A percentile compares a stretch with the other conserved stretches of the same genome.
phyloP scores from a whole-genome alignment of 257 asterid genomes.

The Solanum dulcamara region DNA sequence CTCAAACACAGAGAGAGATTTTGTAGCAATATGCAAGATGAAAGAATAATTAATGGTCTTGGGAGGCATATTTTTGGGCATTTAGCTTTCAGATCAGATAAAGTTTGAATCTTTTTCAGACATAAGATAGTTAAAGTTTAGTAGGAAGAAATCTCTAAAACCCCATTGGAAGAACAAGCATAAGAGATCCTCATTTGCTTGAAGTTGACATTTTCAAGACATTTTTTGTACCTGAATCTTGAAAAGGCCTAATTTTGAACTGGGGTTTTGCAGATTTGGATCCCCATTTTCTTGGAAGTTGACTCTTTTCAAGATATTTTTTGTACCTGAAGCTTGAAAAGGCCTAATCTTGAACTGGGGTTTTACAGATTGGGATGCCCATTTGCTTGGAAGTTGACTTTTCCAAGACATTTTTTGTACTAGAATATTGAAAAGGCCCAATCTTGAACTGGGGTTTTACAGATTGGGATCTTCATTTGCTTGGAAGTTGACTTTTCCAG shows the following conservation, averaged over 20 bases:
- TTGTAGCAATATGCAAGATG: not conserved
- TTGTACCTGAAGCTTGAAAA: slow-evolving; percentile 3
- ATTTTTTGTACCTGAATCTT: not conserved
- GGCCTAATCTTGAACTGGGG: slow-evolving; percentile 2
- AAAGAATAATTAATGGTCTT: not conserved
- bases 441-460: not conserved
- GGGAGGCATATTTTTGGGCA: not conserved
- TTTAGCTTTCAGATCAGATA: not conserved
- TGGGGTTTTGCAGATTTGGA: slow-evolving; percentile 3
- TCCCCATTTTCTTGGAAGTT: slow-evolving; percentile 25
- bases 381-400: slow-evolving; percentile 36
- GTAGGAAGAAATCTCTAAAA: not conserved
- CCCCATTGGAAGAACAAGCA: not conserved
- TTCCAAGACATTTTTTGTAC: not conserved
- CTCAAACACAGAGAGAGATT: not conserved
- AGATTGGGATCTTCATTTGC: slow-evolving; percentile 14
- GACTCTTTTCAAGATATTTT: slow-evolving; percentile 26
- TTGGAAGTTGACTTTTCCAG: slow-evolving; percentile 34
- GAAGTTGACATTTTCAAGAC: slow-evolving; percentile 32
- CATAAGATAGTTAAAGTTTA: not conserved
- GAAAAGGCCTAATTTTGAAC: not conserved
- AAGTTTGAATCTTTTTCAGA: not conserved
- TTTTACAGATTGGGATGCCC: slow-evolving; percentile 14
- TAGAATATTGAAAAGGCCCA: slow-evolving; percentile 1
- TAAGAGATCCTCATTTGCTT: slow-evolving; percentile 18